Base-by-base conservation (phyloP, 148 eudicot species). In the Heliosperma pusillum region DNA sequence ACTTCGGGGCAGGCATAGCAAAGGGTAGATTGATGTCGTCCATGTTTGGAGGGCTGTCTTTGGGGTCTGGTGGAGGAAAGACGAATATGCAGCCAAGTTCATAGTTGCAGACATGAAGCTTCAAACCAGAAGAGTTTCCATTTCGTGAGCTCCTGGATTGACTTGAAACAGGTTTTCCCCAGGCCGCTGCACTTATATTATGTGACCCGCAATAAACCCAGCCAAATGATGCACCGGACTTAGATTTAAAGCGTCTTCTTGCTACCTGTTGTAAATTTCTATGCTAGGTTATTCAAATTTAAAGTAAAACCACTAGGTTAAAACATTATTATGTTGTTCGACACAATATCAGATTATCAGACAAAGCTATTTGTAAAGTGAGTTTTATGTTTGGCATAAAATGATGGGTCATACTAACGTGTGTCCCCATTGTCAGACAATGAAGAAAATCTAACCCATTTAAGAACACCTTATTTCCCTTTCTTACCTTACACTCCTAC, bases 171-270 rank as follows among this genome's bases (percentile, higher is more conserved):
- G 85, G 83, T 21, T 86, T 86, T 40, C 98, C 98, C 98, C 98
- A 93, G 73, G 98, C 98, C 42, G 97, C 98, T 7, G 95, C 91
- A 75, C 98, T 93, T 80, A 93, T 83, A 70, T 93, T 93, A 80
- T 93, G 97, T 20, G 98, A 91, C 3, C 97, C 97, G 53, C 87
- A 78, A 80, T 93, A 93, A 67, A 91, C 84, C 98, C 98, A 93
- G 11, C 98, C 98, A 69, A 94, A 87, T 21, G 96, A 74, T 27
- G 75, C 77, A 25, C 73, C 89, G 10, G 73, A 85, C 53, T 82
- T 89, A 19, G 88, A 82, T 78, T 83, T 78, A 80, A 93, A 93
- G 45, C 93, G 87, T 80, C 98, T 86, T 74, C 92, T 76, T 58
- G 93, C 98, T 47, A 93, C 97, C 98, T 93, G 86, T 77, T 59